These are phyloP conservation scores for Acer yangbiense DNA, from an alignment of 345 rosid species.

Conservation along the genomic window DNA sequence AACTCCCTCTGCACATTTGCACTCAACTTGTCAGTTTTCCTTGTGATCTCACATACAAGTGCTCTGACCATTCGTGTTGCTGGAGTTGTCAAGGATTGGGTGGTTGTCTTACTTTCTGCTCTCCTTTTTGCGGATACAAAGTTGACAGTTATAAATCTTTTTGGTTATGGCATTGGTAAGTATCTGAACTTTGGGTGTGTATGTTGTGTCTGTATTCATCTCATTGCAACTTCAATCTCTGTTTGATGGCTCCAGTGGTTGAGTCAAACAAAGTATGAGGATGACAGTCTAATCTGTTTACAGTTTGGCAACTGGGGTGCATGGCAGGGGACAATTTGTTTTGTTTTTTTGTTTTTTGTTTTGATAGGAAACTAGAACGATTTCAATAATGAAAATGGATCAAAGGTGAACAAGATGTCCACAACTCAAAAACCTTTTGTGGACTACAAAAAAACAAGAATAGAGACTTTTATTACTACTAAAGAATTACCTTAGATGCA, in stretches of 20 bases:
- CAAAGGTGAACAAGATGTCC: too few species aligned
- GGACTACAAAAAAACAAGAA: too few species aligned
- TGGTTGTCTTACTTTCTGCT: conserved; percentile 90
- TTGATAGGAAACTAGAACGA: too few species aligned
- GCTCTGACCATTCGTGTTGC: conserved; percentile 98
- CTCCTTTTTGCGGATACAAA: conserved; percentile 89
- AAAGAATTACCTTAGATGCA: too few species aligned
- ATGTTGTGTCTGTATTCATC: not conserved
- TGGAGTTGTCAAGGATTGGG: conserved; percentile 99
- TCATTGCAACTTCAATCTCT: not conserved
- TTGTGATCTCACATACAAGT: conserved; percentile 95
- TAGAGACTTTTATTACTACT: not conserved
- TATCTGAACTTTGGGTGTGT: not conserved
- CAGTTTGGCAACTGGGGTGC: not conserved
- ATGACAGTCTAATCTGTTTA: not conserved
- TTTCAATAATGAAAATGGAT: too few species aligned
- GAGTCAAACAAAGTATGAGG: not conserved
- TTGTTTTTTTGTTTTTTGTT: too few species aligned
- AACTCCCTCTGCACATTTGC: conserved; percentile 94
- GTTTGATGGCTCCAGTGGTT: not conserved
- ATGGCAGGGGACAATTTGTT: not conserved
- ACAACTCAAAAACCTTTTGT: too few species aligned
- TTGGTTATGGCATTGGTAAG: conserved; percentile 91
- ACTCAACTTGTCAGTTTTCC: conserved; percentile 94
- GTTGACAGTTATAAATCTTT: conserved; percentile 80